phyloP scores from a whole-genome alignment of 2,329 filamentous ascomycete genomes.

The Apiospora marii region DNA sequence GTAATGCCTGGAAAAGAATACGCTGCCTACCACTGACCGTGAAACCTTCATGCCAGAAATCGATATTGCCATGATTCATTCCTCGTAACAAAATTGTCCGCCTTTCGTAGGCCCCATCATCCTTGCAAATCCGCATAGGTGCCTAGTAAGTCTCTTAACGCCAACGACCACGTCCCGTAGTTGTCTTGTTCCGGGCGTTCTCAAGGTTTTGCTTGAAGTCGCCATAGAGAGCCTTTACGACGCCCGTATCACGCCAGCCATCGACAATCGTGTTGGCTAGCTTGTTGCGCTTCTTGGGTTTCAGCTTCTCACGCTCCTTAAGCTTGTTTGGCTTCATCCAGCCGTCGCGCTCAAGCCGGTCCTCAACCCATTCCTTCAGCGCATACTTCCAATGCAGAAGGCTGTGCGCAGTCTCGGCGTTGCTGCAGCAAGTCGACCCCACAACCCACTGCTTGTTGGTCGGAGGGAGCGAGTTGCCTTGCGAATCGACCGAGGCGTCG shows the following conservation, averaged over 20 bases:
- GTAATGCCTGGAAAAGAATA: neutral
- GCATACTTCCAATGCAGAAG: slow-evolving; percentile 79
- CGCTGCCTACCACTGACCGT: neutral
- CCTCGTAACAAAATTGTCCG: neutral
- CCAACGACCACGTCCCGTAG: slow-evolving; percentile 37
- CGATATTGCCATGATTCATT: neutral
- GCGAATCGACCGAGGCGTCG: slow-evolving; percentile 47
- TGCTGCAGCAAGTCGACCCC: slow-evolving; percentile 51
- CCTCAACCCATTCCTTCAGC: slow-evolving; percentile 75
- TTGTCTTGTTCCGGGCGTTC: slow-evolving; percentile 57
- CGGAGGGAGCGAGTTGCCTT: slow-evolving; percentile 46
- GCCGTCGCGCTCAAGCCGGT: slow-evolving; percentile 65
- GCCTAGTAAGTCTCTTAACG: neutral
- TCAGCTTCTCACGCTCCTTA: slow-evolving; percentile 67
- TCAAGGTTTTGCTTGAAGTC: slow-evolving; percentile 72
- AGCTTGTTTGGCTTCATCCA: slow-evolving; percentile 65
- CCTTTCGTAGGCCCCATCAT: neutral
- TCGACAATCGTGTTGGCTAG: slow-evolving; percentile 71
- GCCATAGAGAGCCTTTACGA: slow-evolving; percentile 67
- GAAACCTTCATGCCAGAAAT: neutral
- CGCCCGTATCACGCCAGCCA: slow-evolving; percentile 65
- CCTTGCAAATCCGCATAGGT: neutral
- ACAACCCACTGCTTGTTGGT: slow-evolving; percentile 51
- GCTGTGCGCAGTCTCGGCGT: slow-evolving; percentile 73
- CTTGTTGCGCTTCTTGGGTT: slow-evolving; percentile 63